Conservation (phyloP, 805 yeast genomes). For the Suhomyces faveliae region DNA sequence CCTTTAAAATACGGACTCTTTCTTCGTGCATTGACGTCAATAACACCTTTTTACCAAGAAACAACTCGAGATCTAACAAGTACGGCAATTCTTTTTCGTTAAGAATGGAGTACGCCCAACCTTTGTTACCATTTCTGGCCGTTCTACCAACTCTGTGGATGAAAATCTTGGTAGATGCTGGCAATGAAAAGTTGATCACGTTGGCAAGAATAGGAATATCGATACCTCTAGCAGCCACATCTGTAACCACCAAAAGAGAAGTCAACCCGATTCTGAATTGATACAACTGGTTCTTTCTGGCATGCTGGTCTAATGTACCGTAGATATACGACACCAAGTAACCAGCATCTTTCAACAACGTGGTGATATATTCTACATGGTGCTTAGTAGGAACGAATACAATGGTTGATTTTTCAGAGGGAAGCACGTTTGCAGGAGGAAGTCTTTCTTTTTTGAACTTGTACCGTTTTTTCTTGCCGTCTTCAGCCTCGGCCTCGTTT, state of each 20-base stretch:
- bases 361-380: constrained; percentile 89
- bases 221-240: constrained; percentile 98
- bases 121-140: constrained; percentile 97
- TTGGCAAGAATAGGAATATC: constrained; percentile 96
- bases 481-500: constrained; percentile 38
- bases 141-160: constrained; percentile 98
- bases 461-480: constrained; percentile 32
- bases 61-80: constrained; percentile 82
- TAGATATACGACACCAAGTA: constrained; percentile 87
- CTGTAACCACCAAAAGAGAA: constrained; percentile 90
- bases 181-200: constrained; percentile 87
- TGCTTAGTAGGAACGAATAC: constrained; percentile 96
- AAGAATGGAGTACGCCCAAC: constrained; percentile 95
- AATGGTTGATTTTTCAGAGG: constrained; percentile 84
- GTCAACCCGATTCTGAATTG: constrained; percentile 84
- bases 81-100: constrained; percentile 87
- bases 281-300: constrained; percentile 84
- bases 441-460: constrained; percentile 53
- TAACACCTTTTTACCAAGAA: constrained; percentile 78
- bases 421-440: constrained; percentile 80
- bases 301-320: constrained; percentile 93
- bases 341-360: constrained; percentile 70
- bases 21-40: constrained; percentile 68
- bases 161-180: constrained; percentile 89
- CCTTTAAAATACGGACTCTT: constrained; percentile 51